A percentile compares a stretch with the other conserved stretches of the same genome.
Evolutionary conservation across 1,284 basidiomycete genomes (phyloP).

Genomic region (Prillingera fragicola): DNA sequence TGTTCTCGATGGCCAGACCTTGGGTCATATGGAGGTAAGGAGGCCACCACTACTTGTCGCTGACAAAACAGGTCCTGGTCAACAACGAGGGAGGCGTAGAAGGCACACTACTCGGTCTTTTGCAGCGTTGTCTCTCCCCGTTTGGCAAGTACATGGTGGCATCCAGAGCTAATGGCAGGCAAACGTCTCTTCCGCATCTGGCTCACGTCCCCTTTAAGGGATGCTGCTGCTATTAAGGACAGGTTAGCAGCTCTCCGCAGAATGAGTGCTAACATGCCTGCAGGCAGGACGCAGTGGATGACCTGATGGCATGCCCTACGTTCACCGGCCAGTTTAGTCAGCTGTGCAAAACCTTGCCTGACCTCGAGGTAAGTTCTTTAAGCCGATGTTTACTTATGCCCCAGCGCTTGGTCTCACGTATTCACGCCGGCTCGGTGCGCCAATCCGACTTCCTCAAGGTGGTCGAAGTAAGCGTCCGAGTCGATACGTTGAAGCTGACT

Average conservation of each 20-base stretch:
- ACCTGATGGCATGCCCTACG: slow-evolving; percentile 68
- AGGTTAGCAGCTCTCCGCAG: slow-evolving; percentile 52
- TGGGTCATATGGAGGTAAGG: slow-evolving; percentile 81
- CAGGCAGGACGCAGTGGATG: slow-evolving; percentile 86
- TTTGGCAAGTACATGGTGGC: slow-evolving; percentile 58
- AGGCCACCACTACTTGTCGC: too few species aligned
- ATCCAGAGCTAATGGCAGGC: slow-evolving; percentile 1
- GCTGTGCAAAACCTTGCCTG: slow-evolving; percentile 74
- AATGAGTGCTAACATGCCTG: slow-evolving; percentile 1
- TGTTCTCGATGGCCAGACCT: slow-evolving; percentile 83
- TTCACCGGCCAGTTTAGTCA: slow-evolving; percentile 71
- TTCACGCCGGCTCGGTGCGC: slow-evolving; percentile 83
- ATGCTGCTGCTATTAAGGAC: slow-evolving; percentile 75
- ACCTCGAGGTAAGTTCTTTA: slow-evolving; percentile 59
- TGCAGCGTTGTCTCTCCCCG: slow-evolving; percentile 81
- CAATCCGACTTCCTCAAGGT: slow-evolving; percentile 81
- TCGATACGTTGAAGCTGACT: slow-evolving; percentile 3
- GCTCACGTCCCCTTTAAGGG: slow-evolving; percentile 81
- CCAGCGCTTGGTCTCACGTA: slow-evolving; percentile 75
- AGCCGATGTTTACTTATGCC: neutral
- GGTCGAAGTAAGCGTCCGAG: slow-evolving; percentile 55
- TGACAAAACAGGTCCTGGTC: slow-evolving; percentile 60
- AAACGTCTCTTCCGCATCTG: slow-evolving; percentile 53
- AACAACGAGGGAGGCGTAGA: slow-evolving; percentile 89
- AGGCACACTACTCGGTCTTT: slow-evolving; percentile 73